A percentile compares a stretch with the other conserved stretches of the same genome.
phyloP scores from a whole-genome alignment of 2,329 filamentous ascomycete genomes.

The Helotiales sp. region DNA sequence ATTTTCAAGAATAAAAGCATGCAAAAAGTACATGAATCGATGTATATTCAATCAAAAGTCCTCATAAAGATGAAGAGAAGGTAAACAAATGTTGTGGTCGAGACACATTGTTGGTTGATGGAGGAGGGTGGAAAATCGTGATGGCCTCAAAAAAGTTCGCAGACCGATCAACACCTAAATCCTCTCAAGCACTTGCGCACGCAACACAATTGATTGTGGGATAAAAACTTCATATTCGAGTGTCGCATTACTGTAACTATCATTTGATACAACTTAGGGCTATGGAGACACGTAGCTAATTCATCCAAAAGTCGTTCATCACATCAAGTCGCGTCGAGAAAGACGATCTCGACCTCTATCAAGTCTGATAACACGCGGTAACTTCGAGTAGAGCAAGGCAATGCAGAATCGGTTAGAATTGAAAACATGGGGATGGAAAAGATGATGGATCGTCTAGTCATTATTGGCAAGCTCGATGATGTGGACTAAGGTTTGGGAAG shows the following conservation, averaged over 20 bases:
- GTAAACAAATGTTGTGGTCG: not conserved
- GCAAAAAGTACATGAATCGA: not conserved
- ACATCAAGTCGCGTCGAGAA: not conserved
- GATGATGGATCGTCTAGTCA: not conserved
- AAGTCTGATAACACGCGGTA: constrained; percentile 16
- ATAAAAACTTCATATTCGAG: not conserved
- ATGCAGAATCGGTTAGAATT: constrained; percentile 10
- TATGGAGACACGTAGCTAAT: not conserved
- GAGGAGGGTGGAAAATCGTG: not conserved
- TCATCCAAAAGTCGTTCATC: not conserved
- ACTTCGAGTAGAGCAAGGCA: constrained; percentile 16
- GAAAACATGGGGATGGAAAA: constrained; percentile 5
- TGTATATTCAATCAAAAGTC: not conserved
- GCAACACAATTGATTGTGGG: not conserved
- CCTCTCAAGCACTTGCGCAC: not conserved
- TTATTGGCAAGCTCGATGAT: constrained; percentile 13
- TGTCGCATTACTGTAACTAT: not conserved
- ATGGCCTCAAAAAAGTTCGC: not conserved
- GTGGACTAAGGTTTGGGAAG: constrained; percentile 15
- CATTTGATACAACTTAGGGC: not conserved
- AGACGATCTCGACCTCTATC: constrained; percentile 9
- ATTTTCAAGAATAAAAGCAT: not conserved
- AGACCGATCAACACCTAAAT: not conserved
- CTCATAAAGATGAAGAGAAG: not conserved
- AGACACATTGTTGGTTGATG: not conserved